These are phyloP conservation scores for Sclerotiophoma versabilis DNA, from an alignment of 2,329 filamentous ascomycete genomes.

Conservation along the genomic window DNA sequence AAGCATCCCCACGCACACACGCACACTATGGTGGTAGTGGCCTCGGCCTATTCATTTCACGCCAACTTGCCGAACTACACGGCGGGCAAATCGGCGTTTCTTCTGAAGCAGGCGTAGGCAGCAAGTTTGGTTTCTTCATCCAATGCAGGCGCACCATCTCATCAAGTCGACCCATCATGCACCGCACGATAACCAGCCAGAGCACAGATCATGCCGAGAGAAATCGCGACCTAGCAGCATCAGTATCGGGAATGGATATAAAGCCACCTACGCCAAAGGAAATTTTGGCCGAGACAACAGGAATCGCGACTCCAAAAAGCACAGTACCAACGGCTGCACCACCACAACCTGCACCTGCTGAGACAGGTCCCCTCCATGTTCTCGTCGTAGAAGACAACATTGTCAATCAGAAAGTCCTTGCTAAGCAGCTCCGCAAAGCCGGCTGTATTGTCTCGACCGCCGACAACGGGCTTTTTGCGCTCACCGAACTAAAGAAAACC, in stretches of 20 bases:
- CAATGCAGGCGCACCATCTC: conserved; percentile 30
- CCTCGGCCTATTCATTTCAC: conserved; percentile 47
- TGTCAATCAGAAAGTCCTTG: conserved; percentile 46
- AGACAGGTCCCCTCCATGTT: conserved; percentile 28
- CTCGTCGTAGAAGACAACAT: conserved; percentile 49
- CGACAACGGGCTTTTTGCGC: conserved; percentile 43
- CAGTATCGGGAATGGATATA: conserved; percentile 9
- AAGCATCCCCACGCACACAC: conserved; percentile 46
- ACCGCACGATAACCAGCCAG: conserved; percentile 5
- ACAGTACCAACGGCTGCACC: neutral
- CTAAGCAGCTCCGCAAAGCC: conserved; percentile 41
- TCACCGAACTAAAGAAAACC: conserved; percentile 34
- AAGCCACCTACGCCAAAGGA: conserved; percentile 1
- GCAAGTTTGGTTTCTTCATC: conserved; percentile 47
- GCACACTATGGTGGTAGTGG: conserved; percentile 46
- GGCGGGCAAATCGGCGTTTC: conserved; percentile 46
- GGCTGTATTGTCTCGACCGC: conserved; percentile 41
- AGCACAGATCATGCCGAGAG: conserved; percentile 15
- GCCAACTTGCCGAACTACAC: conserved; percentile 45
- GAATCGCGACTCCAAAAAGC: neutral
- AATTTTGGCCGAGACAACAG: conserved; percentile 2
- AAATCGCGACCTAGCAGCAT: conserved; percentile 13
- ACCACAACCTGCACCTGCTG: neutral
- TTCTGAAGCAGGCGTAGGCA: conserved; percentile 39
- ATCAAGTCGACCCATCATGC: conserved; percentile 3